These are phyloP conservation scores for Lecanicillium sp. DNA, from an alignment of 2,329 filamentous ascomycete species.

Conservation along the genomic window DNA sequence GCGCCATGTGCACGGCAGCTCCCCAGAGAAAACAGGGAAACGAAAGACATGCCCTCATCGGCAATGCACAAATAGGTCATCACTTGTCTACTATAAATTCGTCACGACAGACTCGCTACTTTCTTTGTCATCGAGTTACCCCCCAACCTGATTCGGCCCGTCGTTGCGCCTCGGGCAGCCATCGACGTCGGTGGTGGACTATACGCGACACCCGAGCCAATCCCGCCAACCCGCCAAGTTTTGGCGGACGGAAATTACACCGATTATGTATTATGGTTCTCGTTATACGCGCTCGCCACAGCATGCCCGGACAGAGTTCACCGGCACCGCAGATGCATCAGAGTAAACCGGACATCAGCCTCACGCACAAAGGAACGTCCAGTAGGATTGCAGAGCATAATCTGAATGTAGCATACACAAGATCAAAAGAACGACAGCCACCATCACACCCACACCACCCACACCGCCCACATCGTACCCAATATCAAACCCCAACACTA, in stretches of 20 bases:
- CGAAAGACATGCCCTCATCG: not conserved
- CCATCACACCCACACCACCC: not conserved
- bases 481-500: not conserved
- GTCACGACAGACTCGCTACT: too few species aligned
- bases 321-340: not conserved
- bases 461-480: not conserved
- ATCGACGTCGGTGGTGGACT: slow-evolving; percentile 7
- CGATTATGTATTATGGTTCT: too few species aligned
- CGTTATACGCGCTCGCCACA: too few species aligned
- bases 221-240: not conserved
- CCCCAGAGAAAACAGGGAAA: not conserved
- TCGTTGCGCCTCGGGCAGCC: not conserved
- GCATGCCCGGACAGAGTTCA: too few species aligned
- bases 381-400: not conserved
- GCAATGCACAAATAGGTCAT: too few species aligned
- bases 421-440: not conserved
- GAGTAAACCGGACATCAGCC: not conserved
- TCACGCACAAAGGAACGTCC: not conserved
- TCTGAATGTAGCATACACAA: not conserved
- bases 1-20: not conserved
- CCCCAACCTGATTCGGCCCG: slow-evolving; percentile 1
- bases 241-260: not conserved
- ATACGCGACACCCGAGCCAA: not conserved
- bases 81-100: too few species aligned
- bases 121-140: too few species aligned